Evolutionary conservation across 2,329 filamentous ascomycete species (phyloP).

Genomic region (Aspergillus tanneri): DNA sequence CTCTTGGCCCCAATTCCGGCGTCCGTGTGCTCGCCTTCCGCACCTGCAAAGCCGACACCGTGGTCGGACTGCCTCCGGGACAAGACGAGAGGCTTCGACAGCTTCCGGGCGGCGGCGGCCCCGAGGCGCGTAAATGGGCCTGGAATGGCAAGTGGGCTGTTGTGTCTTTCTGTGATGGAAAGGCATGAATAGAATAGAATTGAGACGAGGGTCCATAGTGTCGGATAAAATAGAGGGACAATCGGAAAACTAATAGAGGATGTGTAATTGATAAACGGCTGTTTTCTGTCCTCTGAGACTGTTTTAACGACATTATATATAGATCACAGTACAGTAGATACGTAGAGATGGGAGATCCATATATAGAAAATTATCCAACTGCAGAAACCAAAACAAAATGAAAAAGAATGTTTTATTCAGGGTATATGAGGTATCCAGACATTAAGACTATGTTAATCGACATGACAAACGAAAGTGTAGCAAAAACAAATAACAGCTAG

Average conservation of each 20-base stretch:
- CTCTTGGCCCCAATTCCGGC: constrained; percentile 76
- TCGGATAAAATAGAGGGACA: too few relatives aligned
- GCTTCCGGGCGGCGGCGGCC: constrained; percentile 68
- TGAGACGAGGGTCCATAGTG: too few relatives aligned
- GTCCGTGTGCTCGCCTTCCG: constrained; percentile 82
- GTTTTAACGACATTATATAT: too few relatives aligned
- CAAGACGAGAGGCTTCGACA: constrained; percentile 76
- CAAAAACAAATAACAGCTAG: background rate
- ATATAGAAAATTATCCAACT: background rate
- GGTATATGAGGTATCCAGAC: constrained; percentile 1
- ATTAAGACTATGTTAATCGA: background rate
- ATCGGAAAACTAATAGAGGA: too few relatives aligned
- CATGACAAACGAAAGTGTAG: background rate
- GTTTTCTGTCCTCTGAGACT: too few relatives aligned
- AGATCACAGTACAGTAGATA: too few relatives aligned
- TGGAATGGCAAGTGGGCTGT: constrained; percentile 97
- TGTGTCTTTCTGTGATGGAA: constrained; percentile 77
- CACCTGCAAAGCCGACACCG: constrained; percentile 95
- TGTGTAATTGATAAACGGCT: too few relatives aligned
- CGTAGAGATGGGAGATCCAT: too few relatives aligned
- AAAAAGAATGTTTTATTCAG: background rate
- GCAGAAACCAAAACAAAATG: background rate
- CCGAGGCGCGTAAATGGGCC: constrained; percentile 76
- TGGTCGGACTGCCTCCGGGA: constrained; percentile 80
- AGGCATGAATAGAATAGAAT: constrained; percentile 32